A percentile compares a stretch with the other conserved stretches of the same genome.
phyloP scores from a whole-genome alignment of 768 basidiomycete species.

The Russula griseocarnosa region DNA sequence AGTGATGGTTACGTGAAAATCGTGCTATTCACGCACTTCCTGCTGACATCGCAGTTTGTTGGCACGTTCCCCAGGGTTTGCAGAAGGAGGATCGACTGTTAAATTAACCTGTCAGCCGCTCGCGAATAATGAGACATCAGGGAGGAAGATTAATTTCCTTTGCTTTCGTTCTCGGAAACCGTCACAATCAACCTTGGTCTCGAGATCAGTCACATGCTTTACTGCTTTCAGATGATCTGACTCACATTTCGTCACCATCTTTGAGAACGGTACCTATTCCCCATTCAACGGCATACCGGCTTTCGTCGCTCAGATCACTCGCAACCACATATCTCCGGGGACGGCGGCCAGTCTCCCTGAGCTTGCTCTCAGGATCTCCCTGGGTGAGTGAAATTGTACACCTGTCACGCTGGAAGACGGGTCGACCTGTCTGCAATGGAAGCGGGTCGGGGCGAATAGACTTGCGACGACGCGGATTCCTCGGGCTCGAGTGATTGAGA shows the following conservation, averaged over 20 bases:
- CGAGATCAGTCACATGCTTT: constrained; percentile 13
- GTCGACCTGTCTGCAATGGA: constrained; percentile 64
- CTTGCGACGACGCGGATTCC: constrained; percentile 51
- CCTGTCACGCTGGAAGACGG: constrained; percentile 84
- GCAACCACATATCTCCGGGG: constrained; percentile 78
- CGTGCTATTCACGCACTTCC: constrained; percentile 53
- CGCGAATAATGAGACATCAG: constrained; percentile 2
- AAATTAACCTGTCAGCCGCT: constrained; percentile 4
- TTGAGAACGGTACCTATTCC: constrained; percentile 92
- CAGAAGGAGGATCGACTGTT: constrained; percentile 63
- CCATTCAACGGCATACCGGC: constrained; percentile 95
- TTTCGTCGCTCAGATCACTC: constrained; percentile 93
- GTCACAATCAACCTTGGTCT: constrained; percentile 68
- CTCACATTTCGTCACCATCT: constrained; percentile 86
- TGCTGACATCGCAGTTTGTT: constrained; percentile 85
- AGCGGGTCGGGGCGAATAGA: constrained; percentile 63
- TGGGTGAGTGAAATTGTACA: constrained; percentile 89
- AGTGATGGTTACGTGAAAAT: constrained; percentile 11
- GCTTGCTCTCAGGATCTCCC: constrained; percentile 62
- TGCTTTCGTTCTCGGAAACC: constrained; percentile 88
- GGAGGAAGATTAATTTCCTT: constrained; percentile 50
- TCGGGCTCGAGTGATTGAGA: constrained; percentile 45
- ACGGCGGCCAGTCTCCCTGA: constrained; percentile 51
- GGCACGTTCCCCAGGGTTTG: constrained; percentile 69
- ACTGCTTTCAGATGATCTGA: background rate